Base-by-base conservation (phyloP, 2,329 filamentous ascomycete genomes). In the Aspergillus glaucus region DNA sequence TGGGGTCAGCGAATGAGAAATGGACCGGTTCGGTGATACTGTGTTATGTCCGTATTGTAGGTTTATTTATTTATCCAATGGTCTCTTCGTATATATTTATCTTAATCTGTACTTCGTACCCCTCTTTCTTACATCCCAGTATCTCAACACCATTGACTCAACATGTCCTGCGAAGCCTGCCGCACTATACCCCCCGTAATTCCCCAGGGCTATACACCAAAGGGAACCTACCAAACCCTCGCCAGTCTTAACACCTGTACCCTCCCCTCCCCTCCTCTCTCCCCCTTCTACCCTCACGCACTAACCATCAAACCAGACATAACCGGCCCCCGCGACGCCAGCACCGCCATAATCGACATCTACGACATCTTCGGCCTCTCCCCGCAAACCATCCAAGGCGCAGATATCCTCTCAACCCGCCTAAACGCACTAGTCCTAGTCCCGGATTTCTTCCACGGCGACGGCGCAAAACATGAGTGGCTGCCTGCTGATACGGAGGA, bases 341-440 rank as follows among this genome's bases (percentile, higher is more conserved):
- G 77, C 26, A 75, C 75, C 22, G 85, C 78, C 45, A 75, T 87
- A 49, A 67, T 87, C 48, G 67, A 76, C 53, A 77, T 86, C 62
- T 83, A 72, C 64, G 84, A 87, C 66, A 84, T 86, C 64, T 86
- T 86, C 60, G 83, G 84, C 59, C 53, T 70, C 44, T 83, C 79
- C 61, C 78, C 80, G 21, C 85, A 88, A 68, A 84, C 84, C 2
- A 54, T 87, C 9, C 84, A 87, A 65, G 85, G 84, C 21, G 82
- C 82, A 53, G 85, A 88, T 59, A 63, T 71, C 6, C 64, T 77
- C 2, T 65, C 74, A 0, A 55, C 63, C 3, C 58, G 63, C 10
- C 54, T 68, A 9, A 62, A 67, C 22, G 64, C 69, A 1, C 58
- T 76, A 0, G 68, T 76, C 6, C 50, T 77, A 4, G 53, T 76